Evolutionary conservation across 129 eudicot species (phyloP).

Genomic region (Deinandra increscens): DNA sequence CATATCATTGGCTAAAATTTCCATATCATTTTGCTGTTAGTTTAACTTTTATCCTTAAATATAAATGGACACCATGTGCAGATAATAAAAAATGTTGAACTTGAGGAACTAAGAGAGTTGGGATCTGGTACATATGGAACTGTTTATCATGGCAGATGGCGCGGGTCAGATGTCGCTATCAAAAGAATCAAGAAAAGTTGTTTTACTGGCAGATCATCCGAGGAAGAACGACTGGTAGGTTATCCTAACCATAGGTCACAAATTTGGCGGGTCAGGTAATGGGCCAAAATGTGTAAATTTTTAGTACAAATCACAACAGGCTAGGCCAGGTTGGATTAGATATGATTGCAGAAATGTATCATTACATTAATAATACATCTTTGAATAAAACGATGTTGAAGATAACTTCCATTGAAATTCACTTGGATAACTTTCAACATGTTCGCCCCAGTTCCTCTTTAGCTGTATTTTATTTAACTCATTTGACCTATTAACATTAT

Average conservation of each 20-base stretch:
- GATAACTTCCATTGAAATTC: background rate
- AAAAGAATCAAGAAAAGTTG: constrained; percentile 81
- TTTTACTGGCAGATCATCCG: constrained; percentile 82
- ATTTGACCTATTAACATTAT: constrained; percentile 8
- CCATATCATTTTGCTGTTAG: constrained; percentile 14
- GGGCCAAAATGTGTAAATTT: background rate
- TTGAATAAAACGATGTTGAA: background rate
- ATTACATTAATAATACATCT: background rate
- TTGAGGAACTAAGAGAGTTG: constrained; percentile 80
- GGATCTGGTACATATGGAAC: constrained; percentile 96
- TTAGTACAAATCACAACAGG: background rate
- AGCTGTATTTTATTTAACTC: background rate
- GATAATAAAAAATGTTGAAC: constrained; percentile 90
- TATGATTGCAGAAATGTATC: background rate
- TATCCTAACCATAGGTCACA: constrained; percentile 3
- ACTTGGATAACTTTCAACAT: background rate
- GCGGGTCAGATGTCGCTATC: constrained; percentile 89
- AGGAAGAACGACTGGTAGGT: constrained; percentile 84
- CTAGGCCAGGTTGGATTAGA: background rate
- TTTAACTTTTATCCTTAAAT: constrained; percentile 11
- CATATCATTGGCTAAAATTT: background rate
- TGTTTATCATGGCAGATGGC: constrained; percentile 91
- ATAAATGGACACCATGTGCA: constrained; percentile 28
- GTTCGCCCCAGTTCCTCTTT: background rate
- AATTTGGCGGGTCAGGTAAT: background rate